Base-by-base conservation (phyloP, 441 rosid genomes). In the Gossypium aridum region DNA sequence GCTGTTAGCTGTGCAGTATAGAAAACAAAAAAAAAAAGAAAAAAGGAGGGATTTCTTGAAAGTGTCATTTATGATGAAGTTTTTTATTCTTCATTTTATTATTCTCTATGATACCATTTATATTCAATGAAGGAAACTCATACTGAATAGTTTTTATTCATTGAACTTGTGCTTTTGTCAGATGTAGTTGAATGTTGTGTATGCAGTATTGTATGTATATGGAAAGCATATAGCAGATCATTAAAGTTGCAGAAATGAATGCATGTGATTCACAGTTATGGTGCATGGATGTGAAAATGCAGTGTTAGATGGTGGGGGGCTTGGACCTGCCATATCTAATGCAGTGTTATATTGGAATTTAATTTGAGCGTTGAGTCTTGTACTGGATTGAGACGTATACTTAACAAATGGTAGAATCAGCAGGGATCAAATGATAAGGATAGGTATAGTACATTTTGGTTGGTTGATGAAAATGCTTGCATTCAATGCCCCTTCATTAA, bases 1-100 rank as follows among this genome's bases (percentile, higher is more conserved):
- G 23, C 56, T 47, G 10, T 57, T 79, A 60, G 72, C 74, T 71
- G 75, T 75, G 60, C 60, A 31, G 71, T 61, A 65, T 77, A 70
- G 78, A 70, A 70, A 22, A 57, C 12, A 77, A 77, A 65, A 55
- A 23, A 6, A 7, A 34, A 34, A 34, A 34, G 34, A 20, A 34
- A 34, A 5, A 8, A 8, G 0, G 12, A 8, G 12, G 45, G 45
- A 37, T 37, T 68, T 72, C 73, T 53, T 37, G 37, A 49, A 54
- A 34, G 14, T 71, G 74, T 17, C 16, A 61, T 55, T 17, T 56
- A 31, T 56, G 53, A 10, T 34, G 17, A 17, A 5, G 4, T 43
- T 5, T n/a, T 23, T 20, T 68, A 14, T 7, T 22, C 45, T 53
- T 69, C 45, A 25, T 23, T 60, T 60, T 2, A 25, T 60, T n/a